Conservation (phyloP, 257 asterid genomes). For the Nicotiana tabacum region DNA sequence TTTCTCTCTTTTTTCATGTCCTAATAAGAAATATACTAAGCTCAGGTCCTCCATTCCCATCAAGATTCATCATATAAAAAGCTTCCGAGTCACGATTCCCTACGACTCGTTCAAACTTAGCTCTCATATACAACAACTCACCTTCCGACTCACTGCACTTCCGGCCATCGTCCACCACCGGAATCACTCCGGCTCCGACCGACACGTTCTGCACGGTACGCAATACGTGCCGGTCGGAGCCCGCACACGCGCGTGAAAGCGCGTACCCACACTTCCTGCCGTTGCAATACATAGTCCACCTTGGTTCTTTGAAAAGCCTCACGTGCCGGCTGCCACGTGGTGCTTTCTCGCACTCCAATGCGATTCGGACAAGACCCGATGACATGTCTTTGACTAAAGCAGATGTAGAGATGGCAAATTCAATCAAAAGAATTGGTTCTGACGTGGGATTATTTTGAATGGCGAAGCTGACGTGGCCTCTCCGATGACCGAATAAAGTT, state of each 20-base stretch:
- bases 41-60: conserved; percentile 89
- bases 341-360: conserved; percentile 68
- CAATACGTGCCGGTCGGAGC: conserved; percentile 70
- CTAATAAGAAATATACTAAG: conserved; percentile 80
- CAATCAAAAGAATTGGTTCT: conserved; percentile 58
- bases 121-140: conserved; percentile 86
- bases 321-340: conserved; percentile 23
- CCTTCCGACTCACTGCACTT: conserved; percentile 51
- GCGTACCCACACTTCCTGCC: conserved; percentile 84
- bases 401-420: conserved; percentile 70
- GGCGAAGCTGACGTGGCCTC: conserved; percentile 80
- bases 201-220: conserved; percentile 66
- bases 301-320: conserved; percentile 48
- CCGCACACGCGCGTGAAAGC: conserved; percentile 44
- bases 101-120: conserved; percentile 82
- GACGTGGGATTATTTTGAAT: conserved; percentile 64
- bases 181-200: conserved; percentile 90
- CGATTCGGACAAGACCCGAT: conserved; percentile 72
- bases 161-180: conserved; percentile 62
- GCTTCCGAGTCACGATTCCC: conserved; percentile 94
- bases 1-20: conserved; percentile 33
- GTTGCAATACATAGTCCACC: conserved; percentile 89
- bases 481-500: conserved; percentile 72
- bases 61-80: conserved; percentile 86
- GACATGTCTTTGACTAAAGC: conserved; percentile 81